Percentiles rank a stretch among this genome's conserved stretches.
Evolutionary conservation across 2,329 filamentous ascomycete genomes (phyloP).

Genomic region (Arthroderma sp.): DNA sequence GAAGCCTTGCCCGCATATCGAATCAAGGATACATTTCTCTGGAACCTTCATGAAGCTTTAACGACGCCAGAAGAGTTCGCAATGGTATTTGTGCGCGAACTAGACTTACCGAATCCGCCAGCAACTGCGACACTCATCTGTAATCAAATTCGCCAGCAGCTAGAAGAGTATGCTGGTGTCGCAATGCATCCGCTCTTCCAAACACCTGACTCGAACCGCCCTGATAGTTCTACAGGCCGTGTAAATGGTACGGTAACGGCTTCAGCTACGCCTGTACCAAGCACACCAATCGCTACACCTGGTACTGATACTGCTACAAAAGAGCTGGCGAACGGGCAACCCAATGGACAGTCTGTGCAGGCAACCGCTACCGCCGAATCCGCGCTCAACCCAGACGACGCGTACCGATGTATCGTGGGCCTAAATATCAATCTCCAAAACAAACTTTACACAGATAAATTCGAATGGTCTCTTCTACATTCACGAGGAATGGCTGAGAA

Average conservation of each 20-base stretch:
- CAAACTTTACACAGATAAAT: slow-evolving; percentile 87
- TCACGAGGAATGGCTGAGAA: slow-evolving; percentile 82
- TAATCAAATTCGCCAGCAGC: slow-evolving; percentile 83
- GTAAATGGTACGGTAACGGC: background rate
- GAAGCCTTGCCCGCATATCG: slow-evolving; percentile 75
- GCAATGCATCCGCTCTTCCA: slow-evolving; percentile 89
- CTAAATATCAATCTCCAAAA: slow-evolving; percentile 87
- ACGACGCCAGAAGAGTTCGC: slow-evolving; percentile 95
- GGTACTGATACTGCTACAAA: background rate
- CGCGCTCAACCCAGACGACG: slow-evolving; percentile 79
- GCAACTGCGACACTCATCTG: slow-evolving; percentile 67
- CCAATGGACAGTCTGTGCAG: slow-evolving; percentile 11
- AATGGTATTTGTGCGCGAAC: slow-evolving; percentile 75
- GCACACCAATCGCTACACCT: slow-evolving; percentile 11
- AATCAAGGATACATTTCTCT: slow-evolving; percentile 88
- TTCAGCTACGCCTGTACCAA: slow-evolving; percentile 19
- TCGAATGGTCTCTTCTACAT: slow-evolving; percentile 92
- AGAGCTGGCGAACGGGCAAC: slow-evolving; percentile 5
- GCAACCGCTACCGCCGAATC: slow-evolving; percentile 45
- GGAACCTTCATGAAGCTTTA: slow-evolving; percentile 91
- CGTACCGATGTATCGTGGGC: slow-evolving; percentile 82
- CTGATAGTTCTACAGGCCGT: background rate
- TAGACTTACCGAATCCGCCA: slow-evolving; percentile 70
- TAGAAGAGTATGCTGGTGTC: slow-evolving; percentile 92
- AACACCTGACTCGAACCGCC: slow-evolving; percentile 13